Evolutionary conservation across 306 rosid species (phyloP), one percentile per base, ranked within the genome.

Genomic region (Trichosanthes truncata): DNA sequence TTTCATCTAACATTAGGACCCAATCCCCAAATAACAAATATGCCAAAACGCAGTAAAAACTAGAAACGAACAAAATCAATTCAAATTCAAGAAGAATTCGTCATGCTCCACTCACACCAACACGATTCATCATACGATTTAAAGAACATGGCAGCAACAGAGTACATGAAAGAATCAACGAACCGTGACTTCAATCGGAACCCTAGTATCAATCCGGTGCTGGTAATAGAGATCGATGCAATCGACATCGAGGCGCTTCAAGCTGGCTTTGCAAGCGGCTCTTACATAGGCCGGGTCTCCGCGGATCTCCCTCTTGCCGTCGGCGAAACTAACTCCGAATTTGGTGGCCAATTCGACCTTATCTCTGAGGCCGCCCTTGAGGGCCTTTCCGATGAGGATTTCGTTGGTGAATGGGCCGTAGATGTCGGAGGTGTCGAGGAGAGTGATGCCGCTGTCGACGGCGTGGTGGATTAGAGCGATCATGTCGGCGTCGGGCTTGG

Each of bases 401-500:
- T 91, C 93, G 35, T 91, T 91, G 82, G 96, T 88, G 77, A 68
- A 51, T 20, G 91, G 96, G 1, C 93, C 96, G 61, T 87, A 91
- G n/a, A 89, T 0, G 60, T 93, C 93, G 61, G 95, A 82, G 49
- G 92, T 87, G 65, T 93, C 97, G 53, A 91, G 89, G 80, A 86
- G 84, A 14, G 98, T 90, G 72, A 93, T 87, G 43, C 91, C 98
- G 26, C 57, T 25, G 33, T 80, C 5, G 3, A 93, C 6, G 61
- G 93, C 97, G 8, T 90, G 93, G 83, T 88, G 93, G 61, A 90
- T 88, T 40, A 91, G 92, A 26, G 84, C 56, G 21, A 93, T 69
- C 76, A 69, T 69, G 36, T 69, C 76, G 20, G 52, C 49, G 9
- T 69, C 76, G n/a, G 76, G 76, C 55, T 69, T 69, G n/a, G 76